Conservation (phyloP, 768 basidiomycete species). For the Trametes villosa region DNA sequence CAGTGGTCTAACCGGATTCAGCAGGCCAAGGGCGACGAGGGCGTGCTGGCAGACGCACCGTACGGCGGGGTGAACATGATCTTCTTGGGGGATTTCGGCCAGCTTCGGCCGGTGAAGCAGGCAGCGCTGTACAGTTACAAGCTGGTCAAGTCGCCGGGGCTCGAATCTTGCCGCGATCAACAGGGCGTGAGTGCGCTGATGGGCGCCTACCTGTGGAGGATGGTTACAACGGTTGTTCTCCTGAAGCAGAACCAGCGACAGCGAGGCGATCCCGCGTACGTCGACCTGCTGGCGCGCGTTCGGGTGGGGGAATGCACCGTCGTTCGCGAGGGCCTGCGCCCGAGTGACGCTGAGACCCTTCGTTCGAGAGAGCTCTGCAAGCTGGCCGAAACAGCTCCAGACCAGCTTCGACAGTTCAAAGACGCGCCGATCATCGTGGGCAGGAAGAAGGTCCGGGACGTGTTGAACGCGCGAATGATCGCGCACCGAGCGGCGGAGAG, state of each 20-base stretch:
- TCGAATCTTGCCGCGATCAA: not conserved
- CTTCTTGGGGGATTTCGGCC: conserved; percentile 37
- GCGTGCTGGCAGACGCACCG: conserved; percentile 1
- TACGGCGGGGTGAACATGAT: conserved; percentile 40
- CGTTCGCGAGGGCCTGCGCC: not conserved
- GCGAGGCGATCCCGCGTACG: not conserved
- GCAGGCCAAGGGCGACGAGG: too few species aligned
- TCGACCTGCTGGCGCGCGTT: not conserved
- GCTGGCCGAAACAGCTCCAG: not conserved
- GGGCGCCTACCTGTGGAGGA: not conserved
- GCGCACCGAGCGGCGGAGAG: not conserved
- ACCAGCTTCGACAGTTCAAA: not conserved
- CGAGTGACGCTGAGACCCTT: not conserved
- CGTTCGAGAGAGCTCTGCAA: not conserved
- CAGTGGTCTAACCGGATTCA: too few species aligned
- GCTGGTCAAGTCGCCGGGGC: not conserved
- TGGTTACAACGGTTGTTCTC: not conserved
- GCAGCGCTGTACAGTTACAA: conserved; percentile 24
- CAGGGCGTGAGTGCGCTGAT: not conserved
- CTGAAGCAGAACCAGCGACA: not conserved
- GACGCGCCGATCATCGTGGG: conserved; percentile 6
- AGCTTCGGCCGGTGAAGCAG: conserved; percentile 30
- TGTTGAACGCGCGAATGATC: not conserved
- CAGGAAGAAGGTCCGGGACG: not conserved
- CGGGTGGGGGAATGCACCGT: not conserved